Base-by-base conservation (phyloP, 2,329 filamentous ascomycete species). In the Trichoderma polysporum region DNA sequence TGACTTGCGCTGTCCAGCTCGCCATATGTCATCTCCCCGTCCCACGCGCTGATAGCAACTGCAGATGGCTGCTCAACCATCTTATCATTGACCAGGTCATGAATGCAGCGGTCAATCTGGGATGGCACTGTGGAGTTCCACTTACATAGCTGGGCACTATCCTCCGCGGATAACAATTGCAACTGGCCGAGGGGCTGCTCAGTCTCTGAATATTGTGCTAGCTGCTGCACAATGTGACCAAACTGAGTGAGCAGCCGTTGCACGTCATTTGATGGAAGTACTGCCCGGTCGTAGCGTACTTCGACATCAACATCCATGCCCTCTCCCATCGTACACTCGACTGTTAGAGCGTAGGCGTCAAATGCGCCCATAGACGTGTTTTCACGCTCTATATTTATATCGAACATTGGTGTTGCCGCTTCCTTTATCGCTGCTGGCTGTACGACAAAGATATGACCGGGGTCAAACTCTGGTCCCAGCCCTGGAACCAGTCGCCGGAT, bases 41-140 rank as follows among this genome's bases (percentile, higher is more conserved):
- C 56, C 37, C 33, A 60, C 54, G n/a, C 31, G 37, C 25, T 58
- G 31, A 54, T 31, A 27, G 50, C 50, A 5, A 54, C 12, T 15
- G 31, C 31, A 9, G 17, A 15, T 6, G 54, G 54, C 29, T 53
- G 50, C 3, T 25, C 50, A 15, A 33, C 27, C 17, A 54, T 54
- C n/a, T 25, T 33, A 9, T 77, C 72, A 3, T 76, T 74, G 49
- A 83, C 76, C 58, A 81, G 68, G 29, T 82, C 77, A 53, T 84
- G 82, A 69, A 83, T 79, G 49, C 78, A 80, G 0, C 52, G 2
- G 2, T 72, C 25, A 13, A 72, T 17, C 2, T 57, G n/a, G 9
- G 64, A 37, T 0, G 73, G 71, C n/a, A 71, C 68, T 0, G 8
- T 2, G 1, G 50, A 15, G 29, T 74, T 52, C 85, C 81, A 29